Base-by-base conservation (phyloP, 257 asterid genomes). In the Anisodus tanguticus region DNA sequence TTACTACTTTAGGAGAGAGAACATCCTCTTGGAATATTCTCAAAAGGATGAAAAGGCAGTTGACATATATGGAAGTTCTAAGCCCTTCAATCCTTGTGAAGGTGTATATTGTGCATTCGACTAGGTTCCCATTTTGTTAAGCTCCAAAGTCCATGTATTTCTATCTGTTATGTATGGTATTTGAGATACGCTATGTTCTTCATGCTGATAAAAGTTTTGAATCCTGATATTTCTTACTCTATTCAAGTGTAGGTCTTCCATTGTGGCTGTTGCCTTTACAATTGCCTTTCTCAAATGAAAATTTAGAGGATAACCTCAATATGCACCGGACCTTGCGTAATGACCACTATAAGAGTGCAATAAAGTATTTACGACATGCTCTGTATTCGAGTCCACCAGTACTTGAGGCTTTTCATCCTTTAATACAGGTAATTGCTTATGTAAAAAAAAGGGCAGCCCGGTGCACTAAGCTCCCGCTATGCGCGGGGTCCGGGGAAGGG, bases 391-490 rank as follows among this genome's bases (percentile, higher is more conserved):
- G 84, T 66, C 93, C 94, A 3, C 94, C 98, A 37, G 88, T 87
- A 70, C 63, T 80, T 54, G 98, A 93, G 91, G 98, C 98, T 53
- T 87, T 96, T 87, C 98, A 91, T 86, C 99, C 98, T 86, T 86
- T 91, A 66, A 91, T 94, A 87, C 99, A 96, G 97, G 98, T 96
- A 86, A 66, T 80, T 16, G 13, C 31, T 77, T 53, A 31, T 77
- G 64, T 53, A 64, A 26, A 51, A 53, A 22, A 31, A 31, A 31
- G 35, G 35, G 35, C 35, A 31, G 35, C 35, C 35, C 1, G 35
- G 35, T 31, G 35, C 35, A 31, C 35, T 31, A 31, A 31, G 35
- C 35, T 31, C 35, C 26, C 26, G 26, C 26, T 22, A 22, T 22
- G 26, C 26, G 26, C 0, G 26, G 26, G 26, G 26, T 22, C 26